Base-by-base conservation (phyloP, 306 rosid genomes). In the Cucumis hystrix region DNA sequence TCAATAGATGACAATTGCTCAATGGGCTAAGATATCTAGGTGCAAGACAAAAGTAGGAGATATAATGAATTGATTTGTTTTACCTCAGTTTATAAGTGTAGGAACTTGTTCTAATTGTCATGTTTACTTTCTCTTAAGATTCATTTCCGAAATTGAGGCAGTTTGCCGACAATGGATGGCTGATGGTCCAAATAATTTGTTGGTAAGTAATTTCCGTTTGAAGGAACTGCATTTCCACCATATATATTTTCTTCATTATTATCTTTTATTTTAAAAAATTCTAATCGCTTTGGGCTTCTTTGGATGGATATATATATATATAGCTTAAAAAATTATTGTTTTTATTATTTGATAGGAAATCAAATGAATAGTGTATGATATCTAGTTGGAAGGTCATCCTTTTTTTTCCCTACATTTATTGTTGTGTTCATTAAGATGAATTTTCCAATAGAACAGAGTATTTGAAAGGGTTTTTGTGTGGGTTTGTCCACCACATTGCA, bases 91-190 rank as follows among this genome's bases (percentile, higher is more conserved):
- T 3, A 13, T 23, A 45, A 20, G 28, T 45, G 57, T 45, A 23
- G 11, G 75, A 69, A 41, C 39, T 21, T 47, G 76, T 72, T 72
- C 43, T 47, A 49, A 72, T 18, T 23, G 21, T 28, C 76, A 49
- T 51, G 21, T 72, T 72, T 51, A 47, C 15, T 59, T 17, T 25
- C 72, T 77, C 74, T 54, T 23, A 52, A 94, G 98, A 92, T 95
- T 95, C 83, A 92, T 95, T 77, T 95, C 97, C 77, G 97, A 95
- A 79, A 90, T 95, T 16, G 98, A 95, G 84, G 95, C 95, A 7
- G 88, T 90, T 83, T 90, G 93, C 78, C 83, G 98, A 82, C 92
- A 84, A 58, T 95, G 98, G 98, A 86, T 88, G 82, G 84, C 96
- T 18, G 90, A 92, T 82, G 98, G 96, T 43, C 89, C 97, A 4